Base-by-base conservation (phyloP, 139 green algal species). In the Trebouxia sp. region DNA sequence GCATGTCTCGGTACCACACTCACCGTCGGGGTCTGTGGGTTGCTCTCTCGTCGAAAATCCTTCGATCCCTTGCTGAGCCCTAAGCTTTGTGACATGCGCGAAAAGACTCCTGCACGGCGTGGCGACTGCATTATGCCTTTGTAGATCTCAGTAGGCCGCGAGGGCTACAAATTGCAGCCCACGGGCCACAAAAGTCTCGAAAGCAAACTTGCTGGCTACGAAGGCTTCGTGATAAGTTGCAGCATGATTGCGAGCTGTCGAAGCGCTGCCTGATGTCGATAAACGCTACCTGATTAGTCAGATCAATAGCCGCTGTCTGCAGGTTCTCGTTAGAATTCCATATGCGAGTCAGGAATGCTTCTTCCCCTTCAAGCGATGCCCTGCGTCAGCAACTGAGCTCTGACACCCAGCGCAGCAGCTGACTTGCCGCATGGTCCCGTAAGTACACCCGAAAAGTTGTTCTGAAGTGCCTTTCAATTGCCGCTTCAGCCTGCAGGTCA, bases 281-380 rank as follows among this genome's bases (percentile, higher is more conserved):
- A 72, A 45, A 69, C 62, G 62, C 62, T 72, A 43, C 32, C 37
- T 45, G 32, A 72, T 72, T 72, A 72, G 62, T 72, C 62, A 72
- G 62, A 30, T 42, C 58, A 42, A 17, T 17, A 28, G 30, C 28
- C 58, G 58, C 28, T 41, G 28, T 69, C n/a, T n/a, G n/a, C n/a
- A 22, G 58, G 24, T 28, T 69, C 58, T 41, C 30, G 14, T 42
- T 30, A 69, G 58, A 22, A 12, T 39, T 65, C 24, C 35, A 5
- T 15, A 65, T 65, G 24, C 22, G 12, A 20, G 6, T 26, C 22
- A 53, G 47, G 11, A 6, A 30, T 11, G 42, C 28, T 35, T 72
- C 62, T 72, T 72, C 62, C 37, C 43, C 62, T 24, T 26, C 62
- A 72, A 45, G 62, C 62, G n/a, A 28, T 30, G 15, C 47, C 15